Evolutionary conservation across 2,329 filamentous ascomycete genomes (phyloP), one percentile per base, ranked within the genome.

Genomic region (Paradendryphiella salina): DNA sequence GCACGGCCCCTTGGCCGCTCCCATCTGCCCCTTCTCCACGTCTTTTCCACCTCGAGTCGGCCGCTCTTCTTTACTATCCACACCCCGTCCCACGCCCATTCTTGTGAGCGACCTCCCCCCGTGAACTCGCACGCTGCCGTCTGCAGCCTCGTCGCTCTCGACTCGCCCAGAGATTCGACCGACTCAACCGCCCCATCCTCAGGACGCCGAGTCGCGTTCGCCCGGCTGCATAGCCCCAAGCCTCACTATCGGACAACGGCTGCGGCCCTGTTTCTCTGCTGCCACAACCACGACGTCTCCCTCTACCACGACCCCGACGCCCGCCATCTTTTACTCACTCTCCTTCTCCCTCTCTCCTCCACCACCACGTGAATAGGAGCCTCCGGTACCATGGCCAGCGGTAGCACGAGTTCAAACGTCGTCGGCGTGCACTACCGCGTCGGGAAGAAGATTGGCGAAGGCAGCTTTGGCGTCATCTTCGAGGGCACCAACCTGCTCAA

Each of bases 391-490:
- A 94, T 94, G 90, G 85, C 90, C 52, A 92, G 89, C 88, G 86
- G 90, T 57, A 93, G 89, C 60, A 90, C 88, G 54, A 94, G 90
- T 59, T 96, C 91, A 56, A 97, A 97, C 77, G 94, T 99, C 64
- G 94, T 97, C 70, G 94, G 94, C 73, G 94, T 99, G 64, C 94
- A 99, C 79, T 99, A 99, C 77, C 85, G 94, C 63, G 94, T 99
- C 63, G 94, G 94, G 68, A 97, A 97, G 85, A 99, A 99, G 81
- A 97, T 99, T 66, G 94, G 94, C 75, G 94, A 97, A 84, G 93
- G 93, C 61, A 96, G 91, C 32, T 97, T 97, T 71, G 93, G 93
- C 80, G 94, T 97, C 66, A 96, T 97, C 73, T 97, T 97, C 71
- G 94, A 97, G 77, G 94, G 94, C 65, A 97, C 92, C 71, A 99